These are phyloP conservation scores for Leccinum variicolor DNA, from an alignment of 768 basidiomycete genomes.

Conservation along the genomic window DNA sequence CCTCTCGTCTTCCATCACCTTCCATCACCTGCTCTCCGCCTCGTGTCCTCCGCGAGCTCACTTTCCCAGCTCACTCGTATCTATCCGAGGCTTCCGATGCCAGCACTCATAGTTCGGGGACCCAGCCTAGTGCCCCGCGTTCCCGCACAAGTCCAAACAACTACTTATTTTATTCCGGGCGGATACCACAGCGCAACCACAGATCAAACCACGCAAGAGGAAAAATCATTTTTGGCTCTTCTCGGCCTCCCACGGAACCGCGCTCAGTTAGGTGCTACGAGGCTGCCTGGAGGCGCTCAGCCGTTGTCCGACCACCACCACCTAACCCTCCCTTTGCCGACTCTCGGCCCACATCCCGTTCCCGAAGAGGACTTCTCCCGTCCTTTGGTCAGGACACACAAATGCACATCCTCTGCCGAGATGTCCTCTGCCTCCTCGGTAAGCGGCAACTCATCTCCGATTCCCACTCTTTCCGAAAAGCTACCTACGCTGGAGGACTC, in stretches of 20 bases:
- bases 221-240: constrained; percentile 39
- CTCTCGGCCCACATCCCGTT: constrained; percentile 24
- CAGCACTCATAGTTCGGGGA: constrained; percentile 2
- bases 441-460: constrained; percentile 18
- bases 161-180: constrained; percentile 25
- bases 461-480: constrained; percentile 17
- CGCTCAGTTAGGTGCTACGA: constrained; percentile 45
- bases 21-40: constrained; percentile 21
- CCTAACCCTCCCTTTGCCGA: constrained; percentile 20
- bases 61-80: constrained; percentile 73
- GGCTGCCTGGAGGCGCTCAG: constrained; percentile 46
- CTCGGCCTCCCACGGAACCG: constrained; percentile 41
- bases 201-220: constrained; percentile 16
- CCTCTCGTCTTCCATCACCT: constrained; percentile 15
- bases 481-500: constrained; percentile 62
- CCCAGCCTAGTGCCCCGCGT: constrained; percentile 4
- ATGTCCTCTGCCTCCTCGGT: constrained; percentile 43
- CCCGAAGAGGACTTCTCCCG: constrained; percentile 40
- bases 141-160: constrained; percentile 7
- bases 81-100: constrained; percentile 17
- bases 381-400: constrained; percentile 33
- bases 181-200: constrained; percentile 5
- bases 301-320: constrained; percentile 1
- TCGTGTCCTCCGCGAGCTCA: constrained; percentile 50
- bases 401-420: constrained; percentile 43